Percentiles rank a stretch among this genome's conserved stretches.
phyloP scores from a whole-genome alignment of 140 eudicot species.

The Erigeron philadelphicus region DNA sequence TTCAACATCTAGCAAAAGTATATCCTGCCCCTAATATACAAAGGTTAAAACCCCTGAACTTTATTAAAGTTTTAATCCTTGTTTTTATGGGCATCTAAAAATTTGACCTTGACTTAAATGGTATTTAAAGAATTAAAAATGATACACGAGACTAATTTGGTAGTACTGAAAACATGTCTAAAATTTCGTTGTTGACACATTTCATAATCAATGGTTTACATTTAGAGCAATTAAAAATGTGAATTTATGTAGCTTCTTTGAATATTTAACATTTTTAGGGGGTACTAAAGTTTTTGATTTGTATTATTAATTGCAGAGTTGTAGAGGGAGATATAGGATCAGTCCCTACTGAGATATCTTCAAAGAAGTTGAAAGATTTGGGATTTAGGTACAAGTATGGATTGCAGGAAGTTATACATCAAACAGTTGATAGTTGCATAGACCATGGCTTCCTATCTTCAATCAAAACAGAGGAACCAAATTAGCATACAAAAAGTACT shows the following conservation, averaged over 20 bases:
- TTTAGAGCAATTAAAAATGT: not conserved
- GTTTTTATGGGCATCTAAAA: not conserved
- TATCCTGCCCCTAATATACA: constrained; percentile 39
- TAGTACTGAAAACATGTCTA: no score
- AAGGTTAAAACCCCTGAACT: constrained; percentile 42
- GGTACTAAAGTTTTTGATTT: not conserved
- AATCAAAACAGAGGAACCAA: constrained; percentile 8
- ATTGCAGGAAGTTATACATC: constrained; percentile 47
- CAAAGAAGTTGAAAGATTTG: constrained; percentile 70
- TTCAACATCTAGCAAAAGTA: constrained; percentile 44
- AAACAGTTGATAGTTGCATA: constrained; percentile 38
- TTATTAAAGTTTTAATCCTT: constrained; percentile 9
- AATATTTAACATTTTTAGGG: not conserved
- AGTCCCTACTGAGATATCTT: constrained; percentile 53
- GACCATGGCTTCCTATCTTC: constrained; percentile 49
- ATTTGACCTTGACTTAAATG: constrained; percentile 6
- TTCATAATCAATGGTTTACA: no score
- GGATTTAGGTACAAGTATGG: constrained; percentile 61
- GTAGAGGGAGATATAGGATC: constrained; percentile 31
- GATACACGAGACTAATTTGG: no score
- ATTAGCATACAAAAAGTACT: constrained; percentile 22
- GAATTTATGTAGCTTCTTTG: not conserved
- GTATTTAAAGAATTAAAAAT: constrained; percentile 9
- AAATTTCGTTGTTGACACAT: no score
- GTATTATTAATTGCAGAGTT: constrained; percentile 30